Conservation (phyloP, 257 asterid species). For the Nyctanthes arbortristis region DNA sequence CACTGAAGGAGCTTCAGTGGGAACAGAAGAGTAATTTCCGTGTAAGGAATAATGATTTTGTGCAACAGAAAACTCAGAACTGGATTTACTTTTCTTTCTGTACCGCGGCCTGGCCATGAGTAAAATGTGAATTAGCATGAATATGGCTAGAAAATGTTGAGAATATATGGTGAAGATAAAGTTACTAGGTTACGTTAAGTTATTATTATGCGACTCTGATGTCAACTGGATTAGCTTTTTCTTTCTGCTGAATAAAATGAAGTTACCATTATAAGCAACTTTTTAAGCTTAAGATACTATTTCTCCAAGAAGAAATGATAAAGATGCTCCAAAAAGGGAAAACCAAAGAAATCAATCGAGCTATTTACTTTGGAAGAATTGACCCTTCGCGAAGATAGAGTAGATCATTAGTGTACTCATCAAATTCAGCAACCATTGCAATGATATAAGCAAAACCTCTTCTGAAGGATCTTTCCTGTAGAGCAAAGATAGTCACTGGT, state of each 20-base stretch:
- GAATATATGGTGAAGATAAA: neutral
- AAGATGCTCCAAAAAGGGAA: neutral
- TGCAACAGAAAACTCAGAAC: constrained; percentile 52
- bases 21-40: constrained; percentile 39
- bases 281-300: neutral
- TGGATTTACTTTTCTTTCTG: constrained; percentile 51
- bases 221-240: neutral
- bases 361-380: constrained; percentile 78
- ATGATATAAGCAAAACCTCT: constrained; percentile 77
- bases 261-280: neutral
- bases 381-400: constrained; percentile 95
- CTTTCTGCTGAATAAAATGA: neutral
- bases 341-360: neutral
- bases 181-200: neutral
- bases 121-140: constrained; percentile 10
- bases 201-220: neutral
- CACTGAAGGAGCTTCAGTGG: constrained; percentile 59
- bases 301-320: neutral
- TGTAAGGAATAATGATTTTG: constrained; percentile 44
- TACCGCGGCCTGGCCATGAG: constrained; percentile 72
- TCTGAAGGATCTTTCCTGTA: constrained; percentile 81
- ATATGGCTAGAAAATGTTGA: neutral
- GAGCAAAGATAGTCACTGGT: neutral
- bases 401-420: constrained; percentile 95
- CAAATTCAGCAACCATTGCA: constrained; percentile 96